Base-by-base conservation (phyloP, 352 stramenopile genomes). In the Pythium myriotylum region DNA sequence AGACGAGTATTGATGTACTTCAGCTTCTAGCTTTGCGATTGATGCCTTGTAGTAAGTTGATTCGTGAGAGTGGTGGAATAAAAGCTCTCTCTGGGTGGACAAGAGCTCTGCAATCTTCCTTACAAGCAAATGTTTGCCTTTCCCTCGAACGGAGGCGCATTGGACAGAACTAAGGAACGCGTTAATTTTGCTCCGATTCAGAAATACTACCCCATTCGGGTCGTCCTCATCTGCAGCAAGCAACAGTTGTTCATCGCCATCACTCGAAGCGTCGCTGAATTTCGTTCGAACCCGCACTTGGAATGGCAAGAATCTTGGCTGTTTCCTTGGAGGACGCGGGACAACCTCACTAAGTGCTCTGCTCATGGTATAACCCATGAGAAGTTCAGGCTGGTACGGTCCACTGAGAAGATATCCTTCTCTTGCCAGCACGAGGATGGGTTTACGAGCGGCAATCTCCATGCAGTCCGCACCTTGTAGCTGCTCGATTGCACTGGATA, bases 151-250 rank as follows among this genome's bases (percentile, higher is more conserved):
- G 13, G 74, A 68, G 40, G 66, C 70, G n/a, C 74, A 67, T 62
- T 88, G 79, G 13, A 78, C 68, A 24, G 84, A 72, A 43, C 84
- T 63, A 1, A 88, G 65, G 53, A 86, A 88, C 22, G 68, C 64
- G 22, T 86, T 86, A 58, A 86, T 83, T 54, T 88, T 88, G 46
- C 65, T 77, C 16, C 79, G 79, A 59, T 84, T 86, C 32, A 88
- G 67, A 43, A 84, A 88, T 14, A 74, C 64, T 7, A 58, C 67
- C 2, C 76, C 79, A 50, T 72, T 85, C 0, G 22, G 10, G 45
- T 88, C 79, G 39, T 67, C 73, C 10, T 62, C 26, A 29, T 81
- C 74, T 0, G 70, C 68, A 22, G 57, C 57, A 23, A 88, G 59
- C 17, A 56, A 16, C 9, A 77, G 16, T 9, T 65, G n/a, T 17